These are phyloP conservation scores for Dimocarpus longan DNA, from an alignment of 345 rosid species.

Conservation along the genomic window DNA sequence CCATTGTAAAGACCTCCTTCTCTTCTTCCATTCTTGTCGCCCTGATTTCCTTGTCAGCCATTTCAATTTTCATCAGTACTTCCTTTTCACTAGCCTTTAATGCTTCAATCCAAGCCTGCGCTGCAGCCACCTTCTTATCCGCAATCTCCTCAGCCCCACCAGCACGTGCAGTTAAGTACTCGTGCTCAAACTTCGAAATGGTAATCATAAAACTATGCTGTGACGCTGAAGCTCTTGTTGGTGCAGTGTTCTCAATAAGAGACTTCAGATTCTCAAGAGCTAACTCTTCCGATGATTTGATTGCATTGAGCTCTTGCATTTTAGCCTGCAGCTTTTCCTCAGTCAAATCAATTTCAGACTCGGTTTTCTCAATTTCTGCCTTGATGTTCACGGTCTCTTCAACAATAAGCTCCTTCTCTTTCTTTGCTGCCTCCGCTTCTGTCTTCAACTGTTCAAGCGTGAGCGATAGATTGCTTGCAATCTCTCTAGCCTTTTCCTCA, in stretches of 20 bases:
- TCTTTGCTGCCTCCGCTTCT: conserved; percentile 59
- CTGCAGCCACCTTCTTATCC: conserved; percentile 87
- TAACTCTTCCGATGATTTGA: conserved; percentile 55
- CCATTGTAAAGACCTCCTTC: conserved; percentile 40
- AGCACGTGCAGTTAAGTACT: conserved; percentile 72
- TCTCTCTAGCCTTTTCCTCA: conserved; percentile 57
- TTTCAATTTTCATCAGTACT: conserved; percentile 59
- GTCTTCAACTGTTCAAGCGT: conserved; percentile 62
- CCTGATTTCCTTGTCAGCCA: conserved; percentile 44
- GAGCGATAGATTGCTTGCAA: conserved; percentile 48
- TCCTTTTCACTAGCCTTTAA: conserved; percentile 74
- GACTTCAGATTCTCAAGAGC: conserved; percentile 60
- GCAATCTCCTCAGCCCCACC: conserved; percentile 71
- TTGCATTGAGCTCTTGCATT: conserved; percentile 64
- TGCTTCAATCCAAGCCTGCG: conserved; percentile 93
- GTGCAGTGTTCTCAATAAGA: conserved; percentile 47
- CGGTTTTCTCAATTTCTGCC: conserved; percentile 50
- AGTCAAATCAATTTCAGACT: conserved; percentile 44
- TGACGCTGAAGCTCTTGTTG: conserved; percentile 50
- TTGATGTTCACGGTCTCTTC: conserved; percentile 54
- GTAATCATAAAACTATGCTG: conserved; percentile 44
- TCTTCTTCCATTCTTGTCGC: conserved; percentile 60
- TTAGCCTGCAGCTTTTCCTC: conserved; percentile 61
- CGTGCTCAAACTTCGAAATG: conserved; percentile 77
- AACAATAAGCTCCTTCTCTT: conserved; percentile 47